phyloP scores from a whole-genome alignment of 148 eudicot species.

The Rhododendron henanense region DNA sequence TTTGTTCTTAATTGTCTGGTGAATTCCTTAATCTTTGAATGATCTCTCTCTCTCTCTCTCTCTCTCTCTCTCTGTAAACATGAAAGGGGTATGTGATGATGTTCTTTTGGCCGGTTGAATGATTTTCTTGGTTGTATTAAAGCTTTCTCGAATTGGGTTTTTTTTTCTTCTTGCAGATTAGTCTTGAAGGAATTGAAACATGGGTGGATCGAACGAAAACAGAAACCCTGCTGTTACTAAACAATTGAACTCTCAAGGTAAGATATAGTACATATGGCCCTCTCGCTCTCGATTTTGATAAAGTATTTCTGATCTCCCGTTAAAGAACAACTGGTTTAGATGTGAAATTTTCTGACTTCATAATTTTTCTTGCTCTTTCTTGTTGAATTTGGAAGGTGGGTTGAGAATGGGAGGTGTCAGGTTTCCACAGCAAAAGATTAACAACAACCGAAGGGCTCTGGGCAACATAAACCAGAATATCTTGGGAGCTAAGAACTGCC shows the following conservation, averaged over 20 bases:
- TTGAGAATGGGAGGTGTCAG: neutral
- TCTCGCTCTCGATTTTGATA: neutral
- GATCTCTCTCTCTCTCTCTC: neutral
- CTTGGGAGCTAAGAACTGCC: neutral
- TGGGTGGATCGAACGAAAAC: neutral
- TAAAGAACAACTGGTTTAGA: neutral
- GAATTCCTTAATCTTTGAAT: neutral
- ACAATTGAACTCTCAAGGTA: neutral
- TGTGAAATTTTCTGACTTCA: neutral
- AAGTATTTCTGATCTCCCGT: neutral
- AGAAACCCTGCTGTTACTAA: neutral
- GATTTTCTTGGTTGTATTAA: neutral
- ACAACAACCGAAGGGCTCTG: neutral
- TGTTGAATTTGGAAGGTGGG: neutral
- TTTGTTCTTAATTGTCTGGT: neutral
- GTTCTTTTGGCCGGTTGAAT: neutral
- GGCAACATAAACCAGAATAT: slow-evolving; percentile 6
- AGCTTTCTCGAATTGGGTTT: neutral
- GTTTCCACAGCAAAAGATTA: neutral
- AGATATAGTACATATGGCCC: neutral
- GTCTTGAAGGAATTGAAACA: neutral
- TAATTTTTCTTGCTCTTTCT: neutral
- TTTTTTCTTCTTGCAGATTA: neutral
- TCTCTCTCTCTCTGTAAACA: neutral
- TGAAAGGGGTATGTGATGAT: neutral